Evolutionary conservation across 2,329 filamentous ascomycete genomes (phyloP), one percentile per base, ranked within the genome.

Genomic region (Cladorrhinum sp.): DNA sequence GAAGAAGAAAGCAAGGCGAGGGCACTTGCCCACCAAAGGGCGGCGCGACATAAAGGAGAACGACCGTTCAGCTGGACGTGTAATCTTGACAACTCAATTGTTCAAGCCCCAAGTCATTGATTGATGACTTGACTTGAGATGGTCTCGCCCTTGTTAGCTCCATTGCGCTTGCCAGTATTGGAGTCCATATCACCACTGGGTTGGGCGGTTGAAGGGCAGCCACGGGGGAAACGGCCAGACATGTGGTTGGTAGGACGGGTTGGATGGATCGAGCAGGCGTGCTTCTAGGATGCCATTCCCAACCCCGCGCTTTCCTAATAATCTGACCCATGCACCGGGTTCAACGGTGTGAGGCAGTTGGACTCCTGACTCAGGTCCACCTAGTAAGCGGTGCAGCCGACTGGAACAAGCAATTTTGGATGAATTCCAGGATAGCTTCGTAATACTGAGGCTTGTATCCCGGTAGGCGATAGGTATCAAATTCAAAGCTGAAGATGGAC

Each of bases 51-150:
- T 59, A 33, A 55, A 55, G 39, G 36, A 46, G 36, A 46, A 33
- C 46, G 7, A 42, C 30, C n/a, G 20, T 16, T 56, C 24, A 30
- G 18, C 28, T 55, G 24, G 42, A 54, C 26, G 20, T 48, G 56
- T 21, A 55, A 55, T 30, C 42, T 55, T n/a, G 28, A 49, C 52
- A 54, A 14, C 49, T 62, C 18, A 28, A 36, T 18, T 20, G n/a
- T 28, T 50, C 21, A 24, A 50, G 23, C 36, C 26, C 18, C 53
- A 28, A 30, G 59, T 57, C 59, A 61, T 61, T 49, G 53, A n/a
- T n/a, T n/a, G n/a, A 9, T 28, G 4, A 28, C 26, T 9, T 4
- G 9, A 49, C 36, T 57, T 42, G 48, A 46, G 49, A 53, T 48
- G 50, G 23, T 53, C 26, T 21, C n/a, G 48, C 51, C 50, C 24